Evolutionary conservation across 164 flowering plant species (phyloP), one percentile per base, ranked within the genome.

Genomic region (Kalanchoe fedtschenkoi): DNA sequence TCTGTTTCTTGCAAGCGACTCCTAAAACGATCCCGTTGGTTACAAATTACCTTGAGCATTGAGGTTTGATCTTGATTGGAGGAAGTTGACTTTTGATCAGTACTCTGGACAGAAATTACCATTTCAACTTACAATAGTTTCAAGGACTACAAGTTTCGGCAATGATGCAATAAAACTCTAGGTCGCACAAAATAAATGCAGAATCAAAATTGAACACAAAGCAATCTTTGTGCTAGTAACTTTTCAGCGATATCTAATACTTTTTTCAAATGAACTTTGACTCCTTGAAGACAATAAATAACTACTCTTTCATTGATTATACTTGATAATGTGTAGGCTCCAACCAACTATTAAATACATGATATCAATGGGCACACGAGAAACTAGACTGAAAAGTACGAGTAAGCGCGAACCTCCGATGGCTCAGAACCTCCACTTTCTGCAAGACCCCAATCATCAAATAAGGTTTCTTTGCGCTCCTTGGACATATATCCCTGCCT

Each of bases 1-100:
- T 95, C 99, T 46, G 96, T 82, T 76, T 95, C 96, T 60, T 81
- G 74, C 73, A 95, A 78, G 22, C 99, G 96, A 60, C 85, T 68
- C 28, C 96, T 77, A 64, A 95, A 95, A 63, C 99, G 88, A 73
- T 95, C 99, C 59, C 99, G 76, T 69, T 95, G 99, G 70, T 78
- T 95, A 77, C 97, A 91, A 37, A 95, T 95, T 66, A 95, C 97
- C 74, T 81, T 91, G 30, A 95, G 96, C 99, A 95, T 95, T 60
- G 99, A 95, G 72, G 81, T 91, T 68, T 95, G 97, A 73, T 95
- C 99, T 73, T 86, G 90, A 64, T 86, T 96, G 29, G 81, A 66
- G 38, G 87, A 70, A 63, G 61, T 72, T 69, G 77, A 86, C 66
- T 76, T 91, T 44, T 80, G 88, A 41, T 84, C 93, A 63, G 75